Base-by-base conservation (phyloP, 192 early-diverging fungal genomes). In the Umbelopsis vinacea region DNA sequence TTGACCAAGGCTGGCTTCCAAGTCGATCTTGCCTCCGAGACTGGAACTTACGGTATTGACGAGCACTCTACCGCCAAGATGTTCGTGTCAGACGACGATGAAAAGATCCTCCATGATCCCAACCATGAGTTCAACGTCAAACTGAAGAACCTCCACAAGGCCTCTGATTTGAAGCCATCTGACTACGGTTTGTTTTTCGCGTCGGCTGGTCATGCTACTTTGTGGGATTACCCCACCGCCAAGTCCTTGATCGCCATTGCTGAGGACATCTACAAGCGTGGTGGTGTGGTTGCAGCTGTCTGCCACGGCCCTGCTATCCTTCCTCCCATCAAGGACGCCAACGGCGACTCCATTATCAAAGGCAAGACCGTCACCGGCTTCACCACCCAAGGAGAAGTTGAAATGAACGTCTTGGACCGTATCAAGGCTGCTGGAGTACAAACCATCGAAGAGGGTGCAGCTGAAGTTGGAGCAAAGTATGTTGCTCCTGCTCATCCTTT, bases 361-460 rank as follows among this genome's bases (percentile, higher is more conserved):
- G 91, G 90, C 26, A 90, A 85, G 60, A 81, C 76, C 1, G 86
- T 94, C 19, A 94, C 93, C 0, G 91, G 90, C 17, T 94, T 94
- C 73, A 83, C 90, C 17, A 87, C 89, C 70, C 72, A 74, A 53
- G 93, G 92, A 63, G 93, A 94, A 67, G 79, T 82, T 11, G 66
- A 74, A 29, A 68, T 90, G 46, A 60, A 71, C 3, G 43, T 89
- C 6, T 77, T 79, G 55, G 66, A 78, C 24, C 55, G 52, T 55
- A 82, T 89, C 12, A 81, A 74, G 33, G 50, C 71, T 26, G 52
- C 77, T 17, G 70, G 70, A 4, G 57, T 89, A 12, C 74, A 84
- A 4, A 79, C 84, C 35, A 76, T 83, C 60, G 71, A 76, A 50
- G 67, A 79, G 60, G 78, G 77, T 53, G 82, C 85, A 22, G 35